phyloP scores from a whole-genome alignment of 164 flowering plant genomes.

The Protea cynaroides region DNA sequence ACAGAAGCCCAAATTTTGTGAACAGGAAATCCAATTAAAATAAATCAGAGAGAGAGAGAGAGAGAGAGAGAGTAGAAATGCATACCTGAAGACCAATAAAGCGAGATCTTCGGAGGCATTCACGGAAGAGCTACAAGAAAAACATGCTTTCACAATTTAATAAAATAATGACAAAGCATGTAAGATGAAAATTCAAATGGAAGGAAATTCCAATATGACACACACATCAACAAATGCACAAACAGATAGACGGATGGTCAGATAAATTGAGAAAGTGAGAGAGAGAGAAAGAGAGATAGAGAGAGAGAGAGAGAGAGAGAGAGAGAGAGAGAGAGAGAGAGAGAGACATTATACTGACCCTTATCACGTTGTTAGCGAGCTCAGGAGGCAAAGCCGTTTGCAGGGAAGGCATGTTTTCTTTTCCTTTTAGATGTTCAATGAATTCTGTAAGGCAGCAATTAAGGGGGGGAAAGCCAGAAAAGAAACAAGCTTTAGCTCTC shows the following conservation, averaged over 20 bases:
- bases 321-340: neutral
- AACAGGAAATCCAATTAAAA: neutral
- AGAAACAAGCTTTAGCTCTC: no score
- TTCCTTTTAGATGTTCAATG: neutral
- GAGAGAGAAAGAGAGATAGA: neutral
- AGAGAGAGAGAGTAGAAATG: neutral
- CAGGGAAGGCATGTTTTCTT: slow-evolving; percentile 65
- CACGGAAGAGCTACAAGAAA: slow-evolving; percentile 70
- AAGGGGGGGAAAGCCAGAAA: no score
- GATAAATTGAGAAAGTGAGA: no score
- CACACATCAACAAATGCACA: neutral
- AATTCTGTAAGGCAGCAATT: neutral
- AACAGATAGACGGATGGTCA: no score
- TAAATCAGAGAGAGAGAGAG: neutral
- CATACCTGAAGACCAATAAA: slow-evolving; percentile 67
- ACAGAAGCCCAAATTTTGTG: no score
- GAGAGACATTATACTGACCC: slow-evolving; percentile 33
- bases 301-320: neutral
- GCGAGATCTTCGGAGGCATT: slow-evolving; percentile 81
- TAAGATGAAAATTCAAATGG: neutral
- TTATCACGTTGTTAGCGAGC: slow-evolving; percentile 68
- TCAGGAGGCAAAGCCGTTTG: slow-evolving; percentile 91
- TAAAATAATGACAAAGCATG: neutral
- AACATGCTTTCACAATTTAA: neutral
- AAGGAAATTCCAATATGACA: neutral